Conservation (phyloP, 106 monocot species). For the Amphibolis antarctica region DNA sequence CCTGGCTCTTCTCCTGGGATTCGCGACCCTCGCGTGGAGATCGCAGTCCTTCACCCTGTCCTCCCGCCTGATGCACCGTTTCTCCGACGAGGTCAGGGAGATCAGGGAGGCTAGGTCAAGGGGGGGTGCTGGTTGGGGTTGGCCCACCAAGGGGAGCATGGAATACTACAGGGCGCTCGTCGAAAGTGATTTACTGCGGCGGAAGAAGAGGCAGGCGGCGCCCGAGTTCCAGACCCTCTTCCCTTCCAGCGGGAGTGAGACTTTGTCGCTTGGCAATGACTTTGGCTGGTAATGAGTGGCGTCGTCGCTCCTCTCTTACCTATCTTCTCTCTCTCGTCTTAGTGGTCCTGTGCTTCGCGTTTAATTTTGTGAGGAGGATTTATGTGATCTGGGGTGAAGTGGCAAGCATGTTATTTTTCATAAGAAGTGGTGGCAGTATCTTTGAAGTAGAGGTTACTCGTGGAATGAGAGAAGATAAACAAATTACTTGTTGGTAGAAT, state of each 20-base stretch:
- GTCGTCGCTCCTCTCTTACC: neutral
- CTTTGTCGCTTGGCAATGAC: conserved; percentile 54
- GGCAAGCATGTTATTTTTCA: no score
- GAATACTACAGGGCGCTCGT: conserved; percentile 53
- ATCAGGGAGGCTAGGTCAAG: conserved; percentile 3
- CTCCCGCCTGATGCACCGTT: conserved; percentile 60
- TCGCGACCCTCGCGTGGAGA: conserved; percentile 8
- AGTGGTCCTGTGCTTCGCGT: neutral
- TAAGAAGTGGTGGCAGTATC: no score
- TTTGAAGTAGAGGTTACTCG: no score
- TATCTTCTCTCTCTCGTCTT: no score
- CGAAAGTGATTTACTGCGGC: conserved; percentile 44
- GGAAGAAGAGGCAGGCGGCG: conserved; percentile 26
- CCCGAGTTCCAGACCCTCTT: conserved; percentile 34
- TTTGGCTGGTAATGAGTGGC: conserved; percentile 66
- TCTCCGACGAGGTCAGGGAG: conserved; percentile 62
- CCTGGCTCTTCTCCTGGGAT: neutral
- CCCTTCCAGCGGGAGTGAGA: conserved; percentile 54
- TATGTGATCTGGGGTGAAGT: no score
- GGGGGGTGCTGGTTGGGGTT: neutral
- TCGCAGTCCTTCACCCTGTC: conserved; percentile 40
- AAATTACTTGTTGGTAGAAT: no score
- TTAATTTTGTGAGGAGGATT: neutral
- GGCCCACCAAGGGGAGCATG: conserved; percentile 35
- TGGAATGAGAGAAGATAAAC: no score